Base-by-base conservation (phyloP, 192 early-diverging fungal species). In the Gaertneriomyces sp. region DNA sequence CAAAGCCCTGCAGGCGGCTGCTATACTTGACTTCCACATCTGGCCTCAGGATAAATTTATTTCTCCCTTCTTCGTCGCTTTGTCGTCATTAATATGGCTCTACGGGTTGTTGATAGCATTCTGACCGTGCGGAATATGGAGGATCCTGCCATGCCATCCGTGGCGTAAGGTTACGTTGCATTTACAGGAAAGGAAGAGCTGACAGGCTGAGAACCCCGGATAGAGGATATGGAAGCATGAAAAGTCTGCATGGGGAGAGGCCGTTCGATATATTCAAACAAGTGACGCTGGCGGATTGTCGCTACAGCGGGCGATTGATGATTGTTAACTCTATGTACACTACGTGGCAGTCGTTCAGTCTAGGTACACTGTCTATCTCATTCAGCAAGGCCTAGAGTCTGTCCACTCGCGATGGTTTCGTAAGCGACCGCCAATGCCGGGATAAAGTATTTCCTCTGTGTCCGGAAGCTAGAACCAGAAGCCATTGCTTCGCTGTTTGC, bases 381-480 rank as follows among this genome's bases (percentile, higher is more conserved):
- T 62, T 69, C 68, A 16, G 41, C 47, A 11, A 69, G 12, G 8
- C 60, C 53, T 9, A 42, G 62, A 5, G 68, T 69, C 53, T 69
- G 68, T 39, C 68, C 68, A 5, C 60, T 60, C 7, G 68, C 68
- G 38, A 69, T 60, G n/a, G 68, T 55, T 41, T 69, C 68, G 25
- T 55, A 17, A 38, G 68, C 68, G 20, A 62, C 17, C 6, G 68
- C 61, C 52, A 70, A 53, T 5, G 61, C 42, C 11, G 69, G 69
- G 7, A 70, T 70, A 50, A 70, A 70, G 17, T 70, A 70, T 42
- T 70, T 70, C 38, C 61, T 33, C 61, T 70, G 69, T 7, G 69
- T 70, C 42, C 55, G 14, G 39, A 70, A 70, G 52, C 25, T 58
- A n/a, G 25, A 33, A 33, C 11, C 40, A n/a, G n/a, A 10, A 25